phyloP scores from a whole-genome alignment of 257 asterid genomes.

The Anisodus tanguticus region DNA sequence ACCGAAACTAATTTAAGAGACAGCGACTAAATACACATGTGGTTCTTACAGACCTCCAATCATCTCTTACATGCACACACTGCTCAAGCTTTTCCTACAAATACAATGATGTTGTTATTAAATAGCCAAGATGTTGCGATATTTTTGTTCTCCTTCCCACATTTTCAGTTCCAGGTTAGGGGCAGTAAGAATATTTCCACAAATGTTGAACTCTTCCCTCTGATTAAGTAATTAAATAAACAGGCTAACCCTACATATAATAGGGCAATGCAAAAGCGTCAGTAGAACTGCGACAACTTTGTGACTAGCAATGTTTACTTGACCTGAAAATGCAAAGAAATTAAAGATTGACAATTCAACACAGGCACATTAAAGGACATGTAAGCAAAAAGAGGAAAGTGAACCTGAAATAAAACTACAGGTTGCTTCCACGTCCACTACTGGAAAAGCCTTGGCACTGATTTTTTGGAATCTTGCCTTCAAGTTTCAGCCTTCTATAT shows the following conservation, averaged over 20 bases:
- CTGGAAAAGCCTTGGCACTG: slow-evolving; percentile 88
- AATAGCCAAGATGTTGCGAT: no score
- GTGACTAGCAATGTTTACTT: neutral
- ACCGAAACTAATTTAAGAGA: neutral
- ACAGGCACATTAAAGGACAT: neutral
- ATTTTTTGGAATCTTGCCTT: slow-evolving; percentile 83
- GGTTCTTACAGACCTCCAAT: neutral
- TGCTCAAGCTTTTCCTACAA: no score
- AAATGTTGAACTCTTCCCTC: neutral
- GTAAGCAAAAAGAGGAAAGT: neutral
- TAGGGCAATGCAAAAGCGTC: neutral
- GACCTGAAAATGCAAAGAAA: neutral
- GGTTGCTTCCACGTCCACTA: slow-evolving; percentile 37
- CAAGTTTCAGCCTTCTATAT: slow-evolving; percentile 79
- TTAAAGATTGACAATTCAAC: neutral
- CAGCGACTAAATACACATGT: neutral
- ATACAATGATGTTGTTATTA: neutral
- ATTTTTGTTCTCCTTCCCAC: neutral
- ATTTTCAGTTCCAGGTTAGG: neutral
- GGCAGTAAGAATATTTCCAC: neutral
- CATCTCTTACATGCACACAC: neutral
- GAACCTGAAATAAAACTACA: slow-evolving; percentile 19
- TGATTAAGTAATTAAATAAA: neutral
- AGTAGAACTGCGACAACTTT: neutral
- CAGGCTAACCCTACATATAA: neutral